Evolutionary conservation across 257 asterid genomes (phyloP), one percentile per base, ranked within the genome.

Genomic region (Nicotiana obtusifolia): DNA sequence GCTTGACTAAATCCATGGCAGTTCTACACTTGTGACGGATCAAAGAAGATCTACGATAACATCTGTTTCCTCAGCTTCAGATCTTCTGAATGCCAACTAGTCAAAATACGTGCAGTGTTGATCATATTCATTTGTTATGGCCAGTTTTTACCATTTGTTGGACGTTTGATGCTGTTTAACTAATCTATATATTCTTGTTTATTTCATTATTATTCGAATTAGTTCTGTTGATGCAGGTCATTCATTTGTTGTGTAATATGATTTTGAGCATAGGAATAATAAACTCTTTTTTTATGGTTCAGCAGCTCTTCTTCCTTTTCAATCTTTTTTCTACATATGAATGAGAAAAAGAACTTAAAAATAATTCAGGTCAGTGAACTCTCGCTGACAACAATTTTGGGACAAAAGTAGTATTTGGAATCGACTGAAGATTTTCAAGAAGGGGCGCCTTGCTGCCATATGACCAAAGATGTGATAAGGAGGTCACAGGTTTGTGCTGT

Each of bases 1-100:
- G 99, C 91, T 65, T 88, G 92, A 94, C 95, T 3, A 96, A 96
- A 87, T 87, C 99, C 0, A 83, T 94, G 93, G 97, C 97, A 3
- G 95, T 93, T 41, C 83, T 96, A 68, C 94, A 91, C 81, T 85
- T 96, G 88, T 95, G 49, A 22, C 41, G 8, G 79, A 73, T 13
- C 41, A 73, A 73, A 49, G 56, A 49, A 49, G 56, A 52, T 2
- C 15, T 52, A 10, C 5, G 56, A 52, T 52, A 11, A 13, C 17
- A 52, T 52, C 5, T 14, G 56, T 11, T 41, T 41, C 47, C 47
- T 41, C 47, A 41, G 47, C 47, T 41, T 41, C 47, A 41, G 47
- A 41, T 41, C 47, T 41, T 41, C 47, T 41, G 59, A 44, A 44
- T 33, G 24, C 59, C 60, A 22, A 44, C 60, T 71, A 22, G 60